Conservation (phyloP, 768 basidiomycete genomes). For the Paxillus ammoniavirescens region DNA sequence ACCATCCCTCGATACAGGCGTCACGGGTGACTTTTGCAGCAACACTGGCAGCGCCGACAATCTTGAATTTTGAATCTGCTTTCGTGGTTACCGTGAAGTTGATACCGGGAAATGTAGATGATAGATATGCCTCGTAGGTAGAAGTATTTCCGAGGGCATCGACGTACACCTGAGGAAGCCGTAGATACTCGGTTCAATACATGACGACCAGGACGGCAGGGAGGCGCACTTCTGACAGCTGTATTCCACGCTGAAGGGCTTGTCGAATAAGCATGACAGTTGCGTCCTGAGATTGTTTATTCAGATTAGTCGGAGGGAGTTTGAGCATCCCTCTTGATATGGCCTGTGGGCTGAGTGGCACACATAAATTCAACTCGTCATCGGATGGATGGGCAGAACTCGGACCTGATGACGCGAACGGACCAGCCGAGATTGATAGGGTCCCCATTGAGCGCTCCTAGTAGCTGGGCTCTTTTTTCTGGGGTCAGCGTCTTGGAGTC, state of each 20-base stretch:
- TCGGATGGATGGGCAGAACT: neutral
- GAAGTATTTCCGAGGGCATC: slow-evolving; percentile 90
- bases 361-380: slow-evolving; percentile 1
- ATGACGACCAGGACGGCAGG: neutral
- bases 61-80: slow-evolving; percentile 95
- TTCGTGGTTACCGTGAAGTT: slow-evolving; percentile 87
- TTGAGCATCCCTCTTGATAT: slow-evolving; percentile 92
- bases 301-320: slow-evolving; percentile 80
- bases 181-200: neutral
- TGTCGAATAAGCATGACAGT: slow-evolving; percentile 87
- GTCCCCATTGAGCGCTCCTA: slow-evolving; percentile 68
- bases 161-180: slow-evolving; percentile 71
- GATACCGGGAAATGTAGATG: slow-evolving; percentile 78
- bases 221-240: slow-evolving; percentile 66
- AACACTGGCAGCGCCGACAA: slow-evolving; percentile 97
- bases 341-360: slow-evolving; percentile 68
- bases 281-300: slow-evolving; percentile 84
- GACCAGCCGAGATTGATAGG: slow-evolving; percentile 77
- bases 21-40: slow-evolving; percentile 97
- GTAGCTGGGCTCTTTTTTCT: slow-evolving; percentile 61
- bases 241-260: slow-evolving; percentile 76
- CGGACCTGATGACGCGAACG: slow-evolving; percentile 70
- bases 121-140: slow-evolving; percentile 83
- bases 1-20: slow-evolving; percentile 84
- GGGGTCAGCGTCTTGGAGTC: slow-evolving; percentile 91